These are phyloP conservation scores for Cronartium quercuum DNA, from an alignment of 1,284 basidiomycete species.

Conservation along the genomic window DNA sequence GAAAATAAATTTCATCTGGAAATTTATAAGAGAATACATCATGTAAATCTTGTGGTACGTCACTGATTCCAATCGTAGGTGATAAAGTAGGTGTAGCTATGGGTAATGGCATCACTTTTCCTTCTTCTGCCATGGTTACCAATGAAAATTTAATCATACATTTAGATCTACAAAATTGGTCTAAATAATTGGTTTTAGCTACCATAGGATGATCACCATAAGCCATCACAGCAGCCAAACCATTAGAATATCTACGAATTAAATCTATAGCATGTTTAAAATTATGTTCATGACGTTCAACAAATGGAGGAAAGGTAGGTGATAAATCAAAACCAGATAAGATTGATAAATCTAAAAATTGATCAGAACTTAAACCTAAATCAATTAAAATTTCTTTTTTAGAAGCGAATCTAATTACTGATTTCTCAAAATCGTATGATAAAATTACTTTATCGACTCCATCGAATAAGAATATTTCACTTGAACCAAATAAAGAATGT, in stretches of 20 bases:
- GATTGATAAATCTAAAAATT: slow-evolving; percentile 89
- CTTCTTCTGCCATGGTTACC: slow-evolving; percentile 78
- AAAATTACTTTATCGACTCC: slow-evolving; percentile 88
- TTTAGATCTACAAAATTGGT: slow-evolving; percentile 81
- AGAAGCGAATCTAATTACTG: slow-evolving; percentile 72
- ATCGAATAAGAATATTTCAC: slow-evolving; percentile 77
- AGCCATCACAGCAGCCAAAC: slow-evolving; percentile 30
- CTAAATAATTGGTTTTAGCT: slow-evolving; percentile 68
- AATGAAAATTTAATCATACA: slow-evolving; percentile 89
- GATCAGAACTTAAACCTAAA: slow-evolving; percentile 71
- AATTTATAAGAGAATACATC: slow-evolving; percentile 92
- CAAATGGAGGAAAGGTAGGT: slow-evolving; percentile 67
- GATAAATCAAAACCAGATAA: slow-evolving; percentile 84
- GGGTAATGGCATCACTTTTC: slow-evolving; percentile 77
- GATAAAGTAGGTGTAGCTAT: slow-evolving; percentile 60
- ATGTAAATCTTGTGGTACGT: slow-evolving; percentile 84
- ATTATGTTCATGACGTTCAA: slow-evolving; percentile 65
- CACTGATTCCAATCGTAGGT: slow-evolving; percentile 55
- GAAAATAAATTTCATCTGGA: slow-evolving; percentile 94
- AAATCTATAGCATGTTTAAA: slow-evolving; percentile 79
- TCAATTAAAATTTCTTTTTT: slow-evolving; percentile 72
- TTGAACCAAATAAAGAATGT: slow-evolving; percentile 85
- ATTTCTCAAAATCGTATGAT: slow-evolving; percentile 56
- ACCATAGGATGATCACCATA: slow-evolving; percentile 62
- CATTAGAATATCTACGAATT: slow-evolving; percentile 55